These are phyloP conservation scores for Funneliformis mosseae DNA, from an alignment of 192 early-diverging fungal species.

Conservation along the genomic window DNA sequence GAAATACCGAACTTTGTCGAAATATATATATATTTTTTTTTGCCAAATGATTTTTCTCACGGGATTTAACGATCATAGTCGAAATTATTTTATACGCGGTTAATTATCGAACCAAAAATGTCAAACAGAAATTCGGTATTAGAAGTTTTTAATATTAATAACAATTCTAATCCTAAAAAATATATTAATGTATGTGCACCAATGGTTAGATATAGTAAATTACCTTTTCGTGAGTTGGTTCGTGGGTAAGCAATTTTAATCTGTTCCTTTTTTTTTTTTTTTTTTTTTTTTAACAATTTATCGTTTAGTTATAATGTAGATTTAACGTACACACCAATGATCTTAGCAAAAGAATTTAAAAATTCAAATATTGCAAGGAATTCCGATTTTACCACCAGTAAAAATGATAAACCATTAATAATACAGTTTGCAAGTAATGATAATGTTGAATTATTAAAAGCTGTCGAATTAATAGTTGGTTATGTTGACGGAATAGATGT, in stretches of 20 bases:
- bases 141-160: background rate
- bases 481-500: constrained; percentile 76
- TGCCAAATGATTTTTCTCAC: too few relatives aligned
- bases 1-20: too few relatives aligned
- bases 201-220: constrained; percentile 97
- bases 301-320: constrained; percentile 77
- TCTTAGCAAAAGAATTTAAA: constrained; percentile 89
- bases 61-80: too few relatives aligned
- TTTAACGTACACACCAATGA: constrained; percentile 95
- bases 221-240: constrained; percentile 88
- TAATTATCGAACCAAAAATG: background rate
- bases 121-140: background rate
- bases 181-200: constrained; percentile 88
- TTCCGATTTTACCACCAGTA: constrained; percentile 81
- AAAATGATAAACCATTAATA: constrained; percentile 81
- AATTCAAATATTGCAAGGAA: constrained; percentile 79
- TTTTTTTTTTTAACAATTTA: background rate
- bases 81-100: too few relatives aligned
- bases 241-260: constrained; percentile 61
- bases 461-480: constrained; percentile 78
- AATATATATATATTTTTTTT: too few relatives aligned
- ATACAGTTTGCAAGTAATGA: constrained; percentile 94
- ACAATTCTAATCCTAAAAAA: background rate
- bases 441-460: constrained; percentile 78
- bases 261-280: constrained; percentile 13